Percentiles rank a stretch among this genome's conserved stretches.
Conservation (phyloP, 2,329 filamentous ascomycete genomes). For the Blastomyces silverae region DNA sequence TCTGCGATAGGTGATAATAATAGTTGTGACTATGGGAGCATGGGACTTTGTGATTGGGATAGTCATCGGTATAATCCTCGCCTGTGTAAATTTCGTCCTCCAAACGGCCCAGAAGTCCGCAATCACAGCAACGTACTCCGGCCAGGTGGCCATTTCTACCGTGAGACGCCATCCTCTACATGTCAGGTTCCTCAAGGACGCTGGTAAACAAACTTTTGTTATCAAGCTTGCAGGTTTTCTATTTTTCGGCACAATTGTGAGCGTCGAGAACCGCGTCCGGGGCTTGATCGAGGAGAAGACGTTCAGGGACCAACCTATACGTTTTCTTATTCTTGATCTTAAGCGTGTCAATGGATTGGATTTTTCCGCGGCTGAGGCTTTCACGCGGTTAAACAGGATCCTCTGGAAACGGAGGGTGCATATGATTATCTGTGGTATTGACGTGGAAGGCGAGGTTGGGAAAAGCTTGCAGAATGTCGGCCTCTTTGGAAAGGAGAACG, state of each 20-base stretch:
- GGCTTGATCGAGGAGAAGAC: constrained; percentile 73
- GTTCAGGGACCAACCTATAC: constrained; percentile 71
- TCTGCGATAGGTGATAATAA: constrained; percentile 59
- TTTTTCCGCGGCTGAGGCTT: constrained; percentile 92
- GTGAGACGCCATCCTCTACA: constrained; percentile 87
- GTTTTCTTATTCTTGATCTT: constrained; percentile 83
- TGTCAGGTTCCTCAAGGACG: constrained; percentile 74
- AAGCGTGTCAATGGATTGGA: constrained; percentile 86
- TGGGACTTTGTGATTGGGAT: constrained; percentile 97
- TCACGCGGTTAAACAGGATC: constrained; percentile 83
- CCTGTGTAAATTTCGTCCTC: constrained; percentile 83
- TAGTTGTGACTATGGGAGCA: constrained; percentile 91
- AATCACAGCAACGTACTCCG: constrained; percentile 82
- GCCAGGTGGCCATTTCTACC: constrained; percentile 82
- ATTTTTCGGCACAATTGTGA: constrained; percentile 98
- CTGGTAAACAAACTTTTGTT: constrained; percentile 80
- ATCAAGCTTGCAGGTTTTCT: constrained; percentile 89
- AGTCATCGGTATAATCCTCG: constrained; percentile 80
- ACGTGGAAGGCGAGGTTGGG: constrained; percentile 67
- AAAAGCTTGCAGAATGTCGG: constrained; percentile 76
- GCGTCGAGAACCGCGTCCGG: constrained; percentile 83
- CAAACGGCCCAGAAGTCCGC: constrained; percentile 87
- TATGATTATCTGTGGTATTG: constrained; percentile 75
- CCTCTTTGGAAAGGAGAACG: constrained; percentile 64
- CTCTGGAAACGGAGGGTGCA: constrained; percentile 69